Conservation (phyloP, 352 stramenopile genomes). For the Halophytophthora polymorphica region DNA sequence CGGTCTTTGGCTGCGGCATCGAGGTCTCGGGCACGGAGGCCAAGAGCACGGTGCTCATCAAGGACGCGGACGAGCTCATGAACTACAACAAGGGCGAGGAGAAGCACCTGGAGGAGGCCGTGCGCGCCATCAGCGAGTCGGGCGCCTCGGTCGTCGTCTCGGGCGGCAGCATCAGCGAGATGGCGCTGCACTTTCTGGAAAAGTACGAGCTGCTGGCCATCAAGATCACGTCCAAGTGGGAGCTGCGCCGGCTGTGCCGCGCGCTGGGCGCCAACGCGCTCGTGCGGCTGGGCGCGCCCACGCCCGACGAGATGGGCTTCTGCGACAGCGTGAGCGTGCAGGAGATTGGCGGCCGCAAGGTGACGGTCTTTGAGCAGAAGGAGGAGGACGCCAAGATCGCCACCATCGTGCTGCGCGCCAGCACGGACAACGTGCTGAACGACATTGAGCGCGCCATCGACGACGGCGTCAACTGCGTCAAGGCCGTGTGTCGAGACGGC, state of each 20-base stretch:
- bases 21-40: conserved; percentile 96
- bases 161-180: conserved; percentile 97
- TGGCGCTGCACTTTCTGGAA: conserved; percentile 99
- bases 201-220: conserved; percentile 97
- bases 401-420: conserved; percentile 93
- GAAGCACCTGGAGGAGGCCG: conserved; percentile 96
- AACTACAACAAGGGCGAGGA: conserved; percentile 99
- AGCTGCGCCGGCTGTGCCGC: conserved; percentile 96
- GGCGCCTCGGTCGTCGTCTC: conserved; percentile 96
- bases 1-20: conserved; percentile 96
- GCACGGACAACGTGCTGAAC: conserved; percentile 96
- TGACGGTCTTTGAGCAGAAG: conserved; percentile 95
- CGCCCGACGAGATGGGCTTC: conserved; percentile 97
- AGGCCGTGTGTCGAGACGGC: conserved; percentile 92
- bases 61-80: conserved; percentile 98
- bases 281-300: conserved; percentile 95
- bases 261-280: conserved; percentile 96
- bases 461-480: conserved; percentile 97
- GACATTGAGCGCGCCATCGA: conserved; percentile 98
- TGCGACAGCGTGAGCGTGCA: conserved; percentile 92
- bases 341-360: conserved; percentile 95
- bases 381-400: conserved; percentile 94
- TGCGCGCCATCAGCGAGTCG: conserved; percentile 95
- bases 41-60: conserved; percentile 99
- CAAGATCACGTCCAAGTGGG: conserved; percentile 98